A percentile compares a stretch with the other conserved stretches of the same genome.
Conservation (phyloP, 169 alveolate genomes). For the Cystoisospora suis region DNA sequence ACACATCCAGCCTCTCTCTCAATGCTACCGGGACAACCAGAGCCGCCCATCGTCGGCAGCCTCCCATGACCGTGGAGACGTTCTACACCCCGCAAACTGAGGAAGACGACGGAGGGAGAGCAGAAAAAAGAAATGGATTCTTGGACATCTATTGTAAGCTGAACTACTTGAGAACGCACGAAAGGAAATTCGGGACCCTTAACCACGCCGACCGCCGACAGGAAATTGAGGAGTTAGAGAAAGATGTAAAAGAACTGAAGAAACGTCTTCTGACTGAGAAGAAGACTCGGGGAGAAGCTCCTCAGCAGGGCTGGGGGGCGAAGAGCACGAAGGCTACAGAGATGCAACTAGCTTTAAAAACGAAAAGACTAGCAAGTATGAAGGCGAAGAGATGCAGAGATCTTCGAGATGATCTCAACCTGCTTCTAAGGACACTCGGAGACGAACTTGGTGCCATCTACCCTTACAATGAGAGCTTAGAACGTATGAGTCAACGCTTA, state of each 20-base stretch:
- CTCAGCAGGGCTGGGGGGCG: not conserved
- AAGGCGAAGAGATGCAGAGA: not conserved
- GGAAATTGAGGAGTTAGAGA: not conserved
- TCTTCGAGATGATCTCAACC: not conserved
- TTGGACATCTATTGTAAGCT: conserved; percentile 13
- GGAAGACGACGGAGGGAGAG: not conserved
- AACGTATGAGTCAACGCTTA: not conserved
- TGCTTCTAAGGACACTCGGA: not conserved
- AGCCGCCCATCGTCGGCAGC: not conserved
- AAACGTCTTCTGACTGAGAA: not conserved
- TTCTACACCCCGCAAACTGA: not conserved
- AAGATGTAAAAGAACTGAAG: not conserved
- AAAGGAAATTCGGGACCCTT: not conserved
- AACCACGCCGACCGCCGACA: not conserved
- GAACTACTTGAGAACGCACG: not conserved
- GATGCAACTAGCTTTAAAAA: not conserved
- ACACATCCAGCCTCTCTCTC: too few species aligned
- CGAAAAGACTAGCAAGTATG: conserved; percentile 3
- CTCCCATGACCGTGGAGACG: conserved; percentile 8
- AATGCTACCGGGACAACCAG: not conserved
- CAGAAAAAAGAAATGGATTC: not conserved
- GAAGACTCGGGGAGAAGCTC: not conserved
- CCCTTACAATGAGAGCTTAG: conserved; percentile 17
- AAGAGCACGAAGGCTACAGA: not conserved
- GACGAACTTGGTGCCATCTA: not conserved